phyloP scores from a whole-genome alignment of 2,329 filamentous ascomycete species.

The Leptographium flavum region DNA sequence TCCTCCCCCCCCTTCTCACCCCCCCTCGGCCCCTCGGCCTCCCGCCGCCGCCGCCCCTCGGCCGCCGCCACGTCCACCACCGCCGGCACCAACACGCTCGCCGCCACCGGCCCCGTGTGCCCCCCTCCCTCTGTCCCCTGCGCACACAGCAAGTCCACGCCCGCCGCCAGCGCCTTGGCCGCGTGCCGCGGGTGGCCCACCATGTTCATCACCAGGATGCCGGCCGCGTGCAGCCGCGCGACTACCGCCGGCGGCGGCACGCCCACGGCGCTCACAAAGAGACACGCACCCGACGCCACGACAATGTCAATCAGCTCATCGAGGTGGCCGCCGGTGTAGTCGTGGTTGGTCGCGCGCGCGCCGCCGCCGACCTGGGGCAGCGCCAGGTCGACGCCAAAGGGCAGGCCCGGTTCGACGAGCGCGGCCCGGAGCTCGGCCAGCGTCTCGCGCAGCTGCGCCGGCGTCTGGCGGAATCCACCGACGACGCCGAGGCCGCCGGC shows the following conservation, averaged over 20 bases:
- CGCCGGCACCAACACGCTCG: conserved; percentile 72
- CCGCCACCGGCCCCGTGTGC: conserved; percentile 79
- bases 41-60: conserved; percentile 35
- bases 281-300: conserved; percentile 65
- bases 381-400: conserved; percentile 85
- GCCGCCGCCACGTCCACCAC: conserved; percentile 68
- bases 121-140: conserved; percentile 91
- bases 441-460: conserved; percentile 60
- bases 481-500: conserved; percentile 73
- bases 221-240: conserved; percentile 60
- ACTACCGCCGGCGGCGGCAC: conserved; percentile 65
- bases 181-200: conserved; percentile 87
- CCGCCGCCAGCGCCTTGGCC: conserved; percentile 70
- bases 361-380: conserved; percentile 75
- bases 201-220: conserved; percentile 93
- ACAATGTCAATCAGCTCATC: conserved; percentile 80
- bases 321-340: conserved; percentile 82
- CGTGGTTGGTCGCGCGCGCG: conserved; percentile 84
- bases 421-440: conserved; percentile 74
- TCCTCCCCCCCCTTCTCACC: neutral
- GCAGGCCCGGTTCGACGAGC: conserved; percentile 50
- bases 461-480: conserved; percentile 58
- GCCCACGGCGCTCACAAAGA: conserved; percentile 83
- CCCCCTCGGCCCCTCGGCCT: conserved; percentile 20
- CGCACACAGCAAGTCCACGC: conserved; percentile 82